These are phyloP conservation scores for Cryptococcus deneoformans DNA, from an alignment of 1,284 basidiomycete genomes.

Conservation along the genomic window DNA sequence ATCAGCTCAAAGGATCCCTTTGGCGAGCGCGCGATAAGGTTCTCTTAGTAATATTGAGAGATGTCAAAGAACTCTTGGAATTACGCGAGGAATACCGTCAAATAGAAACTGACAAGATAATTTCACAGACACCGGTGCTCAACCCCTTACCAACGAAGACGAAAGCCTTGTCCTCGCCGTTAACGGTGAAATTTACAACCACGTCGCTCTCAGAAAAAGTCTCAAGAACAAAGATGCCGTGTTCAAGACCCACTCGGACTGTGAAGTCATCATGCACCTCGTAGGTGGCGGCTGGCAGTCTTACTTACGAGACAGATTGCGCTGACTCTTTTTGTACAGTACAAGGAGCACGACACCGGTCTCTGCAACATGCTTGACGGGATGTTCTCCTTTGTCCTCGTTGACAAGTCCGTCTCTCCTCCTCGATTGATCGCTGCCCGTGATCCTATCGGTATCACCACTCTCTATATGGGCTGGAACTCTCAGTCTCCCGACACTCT, in stretches of 20 bases:
- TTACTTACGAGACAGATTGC: background rate
- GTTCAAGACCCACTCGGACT: conserved; percentile 98
- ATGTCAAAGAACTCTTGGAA: background rate
- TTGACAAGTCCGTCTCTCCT: conserved; percentile 89
- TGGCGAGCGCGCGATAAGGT: background rate
- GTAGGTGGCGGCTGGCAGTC: conserved; percentile 53
- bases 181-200: conserved; percentile 99
- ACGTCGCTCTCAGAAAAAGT: conserved; percentile 72
- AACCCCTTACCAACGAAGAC: conserved; percentile 87
- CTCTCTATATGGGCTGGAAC: conserved; percentile 93
- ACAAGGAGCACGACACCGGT: conserved; percentile 71
- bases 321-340: conserved; percentile 55
- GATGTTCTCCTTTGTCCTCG: conserved; percentile 97
- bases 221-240: conserved; percentile 61
- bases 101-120: background rate
- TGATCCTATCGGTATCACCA: conserved; percentile 98
- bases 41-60: background rate
- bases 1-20: background rate
- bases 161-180: conserved; percentile 84
- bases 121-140: conserved; percentile 84
- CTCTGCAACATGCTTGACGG: conserved; percentile 85
- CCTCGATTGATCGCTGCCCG: conserved; percentile 91
- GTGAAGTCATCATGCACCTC: conserved; percentile 93
- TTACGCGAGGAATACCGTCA: background rate
- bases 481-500: conserved; percentile 78